Evolutionary conservation across 2,329 filamentous ascomycete species (phyloP), one percentile per base, ranked within the genome.

Genomic region (Trichoderma sp.): DNA sequence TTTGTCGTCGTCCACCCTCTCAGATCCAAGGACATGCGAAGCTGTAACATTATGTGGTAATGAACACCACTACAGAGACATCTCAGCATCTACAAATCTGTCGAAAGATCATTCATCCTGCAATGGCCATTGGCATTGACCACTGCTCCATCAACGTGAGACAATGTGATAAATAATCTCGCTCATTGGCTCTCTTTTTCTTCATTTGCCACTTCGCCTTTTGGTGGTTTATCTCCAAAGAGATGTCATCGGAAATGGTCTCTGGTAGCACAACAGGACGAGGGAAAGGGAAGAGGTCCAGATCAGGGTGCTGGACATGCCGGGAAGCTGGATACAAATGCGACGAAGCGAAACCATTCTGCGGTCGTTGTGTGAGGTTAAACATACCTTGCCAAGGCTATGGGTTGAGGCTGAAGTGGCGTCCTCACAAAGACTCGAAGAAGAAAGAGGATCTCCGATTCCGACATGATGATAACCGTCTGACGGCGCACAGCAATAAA

Each of bases 271-370:
- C 56, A 24, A 18, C 43, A 43, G 56, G 56, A 24, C 34, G 56
- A 16, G 56, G 34, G 26, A 59, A 18, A 30, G 56, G 56, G 2
- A 59, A 43, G 14, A 59, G 56, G 43, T 59, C 34, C 11, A 43
- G 34, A 21, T 59, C 56, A 5, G 56, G 56, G 39, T 59, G 56
- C 34, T 59, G 56, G 56, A 59, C 56, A 28, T 59, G 56, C 56
- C 26, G 56, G 5, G 56, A 59, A 59, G 32, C 56, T 14, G 56
- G 56, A 14, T 59, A 59, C 21, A 59, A 59, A 39, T 59, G 56
- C 34, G 56, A 59, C 32, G 56, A 59, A 59, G 56, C 32, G 24
- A 59, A 24, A 16, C 56, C 56, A 26, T 43, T 43, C 24, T 59
- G 56, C 24, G 56, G 56, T 18, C 56, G 56, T n/a, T 59, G 56